Evolutionary conservation across 768 basidiomycete species (phyloP), one percentile per base, ranked within the genome.

Genomic region (Thelephora ganbajun): DNA sequence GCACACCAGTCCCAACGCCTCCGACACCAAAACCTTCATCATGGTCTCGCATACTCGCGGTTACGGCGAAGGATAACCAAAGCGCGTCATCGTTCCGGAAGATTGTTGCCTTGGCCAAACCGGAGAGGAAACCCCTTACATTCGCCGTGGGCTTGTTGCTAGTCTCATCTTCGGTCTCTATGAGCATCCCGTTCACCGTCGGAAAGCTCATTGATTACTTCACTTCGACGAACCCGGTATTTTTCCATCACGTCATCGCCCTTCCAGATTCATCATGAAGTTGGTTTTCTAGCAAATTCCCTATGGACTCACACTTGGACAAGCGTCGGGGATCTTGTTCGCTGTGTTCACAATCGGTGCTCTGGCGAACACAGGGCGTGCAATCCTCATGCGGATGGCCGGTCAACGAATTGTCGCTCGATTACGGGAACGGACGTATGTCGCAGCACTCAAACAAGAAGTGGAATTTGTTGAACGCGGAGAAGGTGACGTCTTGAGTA

Each of bases 131-230:
- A 53, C 80, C 86, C 1, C 69, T 96, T 7, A 58, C 74, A 0
- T 70, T 80, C 37, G 92, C 92, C 6, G 69, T 92, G 42, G 84
- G 83, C 0, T 65, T 94, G 52, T 70, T 97, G 6, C 62, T 93
- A 13, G 71, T 90, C n/a, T 94, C 92, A 0, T 89, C 90, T 7
- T 69, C 83, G 2, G 87, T 99, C 18, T 86, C 89, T 3, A 85
- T 97, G 80, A 85, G 83, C 53, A 75, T 98, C 11, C 94, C 94
- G 0, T 78, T 96, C 55, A 91, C 91, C 1, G 82, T 97, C 56
- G 94, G 94, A 9, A 87, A 80, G 61, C 69, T 98, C 45, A 96
- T 99, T 51, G 93, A 97, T 65, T 91, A 84, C 66, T 98, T 96
- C 63, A 80, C 84, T 0, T 67, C 80, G 6, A 53, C 73, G 1